Conservation (phyloP, 2,329 filamentous ascomycete genomes). For the Colletotrichum eleusines region DNA sequence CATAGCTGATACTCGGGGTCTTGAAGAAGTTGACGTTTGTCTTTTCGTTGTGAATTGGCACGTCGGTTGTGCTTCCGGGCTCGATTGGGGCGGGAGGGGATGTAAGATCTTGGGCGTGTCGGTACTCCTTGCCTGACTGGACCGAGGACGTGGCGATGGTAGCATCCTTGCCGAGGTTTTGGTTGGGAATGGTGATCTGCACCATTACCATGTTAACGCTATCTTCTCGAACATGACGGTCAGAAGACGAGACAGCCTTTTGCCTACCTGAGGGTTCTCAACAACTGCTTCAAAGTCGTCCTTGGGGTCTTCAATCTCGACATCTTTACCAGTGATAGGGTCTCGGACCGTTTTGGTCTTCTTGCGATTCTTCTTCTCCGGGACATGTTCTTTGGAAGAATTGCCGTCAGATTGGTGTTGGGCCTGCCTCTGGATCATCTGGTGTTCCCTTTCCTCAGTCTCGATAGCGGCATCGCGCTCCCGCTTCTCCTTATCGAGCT, state of each 20-base stretch:
- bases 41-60: conserved; percentile 95
- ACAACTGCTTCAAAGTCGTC: conserved; percentile 76
- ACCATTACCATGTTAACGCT: neutral
- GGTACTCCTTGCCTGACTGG: conserved; percentile 84
- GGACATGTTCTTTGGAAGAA: conserved; percentile 56
- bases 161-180: conserved; percentile 83
- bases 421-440: conserved; percentile 39
- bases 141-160: conserved; percentile 77
- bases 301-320: conserved; percentile 86
- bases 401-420: conserved; percentile 43
- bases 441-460: conserved; percentile 58
- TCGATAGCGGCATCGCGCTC: conserved; percentile 80
- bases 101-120: conserved; percentile 86
- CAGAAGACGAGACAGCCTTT: too few species aligned
- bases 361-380: conserved; percentile 51
- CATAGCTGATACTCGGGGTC: conserved; percentile 88
- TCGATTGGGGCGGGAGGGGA: conserved; percentile 90
- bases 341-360: conserved; percentile 83
- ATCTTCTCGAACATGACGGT: neutral
- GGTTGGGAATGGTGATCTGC: conserved; percentile 87
- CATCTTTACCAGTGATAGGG: conserved; percentile 86
- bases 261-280: conserved; percentile 75
- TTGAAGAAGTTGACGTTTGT: conserved; percentile 97
- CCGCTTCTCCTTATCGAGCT: conserved; percentile 83
- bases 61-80: conserved; percentile 87